Conservation (phyloP, 192 early-diverging fungal species). For the Rhizoclosmatium sp. region DNA sequence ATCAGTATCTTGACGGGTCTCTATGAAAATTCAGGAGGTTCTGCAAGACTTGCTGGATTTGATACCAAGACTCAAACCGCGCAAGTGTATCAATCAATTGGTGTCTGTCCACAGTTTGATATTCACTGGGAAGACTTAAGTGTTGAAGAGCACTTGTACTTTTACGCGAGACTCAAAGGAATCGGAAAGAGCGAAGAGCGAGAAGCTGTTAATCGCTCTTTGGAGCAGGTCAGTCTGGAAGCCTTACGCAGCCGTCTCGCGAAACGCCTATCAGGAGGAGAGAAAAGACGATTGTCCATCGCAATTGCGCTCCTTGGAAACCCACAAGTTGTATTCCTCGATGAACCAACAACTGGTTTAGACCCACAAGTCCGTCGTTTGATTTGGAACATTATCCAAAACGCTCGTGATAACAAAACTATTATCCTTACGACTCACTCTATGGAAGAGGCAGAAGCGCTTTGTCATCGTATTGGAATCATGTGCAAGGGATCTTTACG, state of each 20-base stretch:
- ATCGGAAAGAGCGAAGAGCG: conserved; percentile 49
- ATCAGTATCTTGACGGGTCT: conserved; percentile 78
- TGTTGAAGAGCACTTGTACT: conserved; percentile 73
- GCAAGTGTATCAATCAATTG: conserved; percentile 70
- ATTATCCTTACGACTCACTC: conserved; percentile 69
- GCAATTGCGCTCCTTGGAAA: conserved; percentile 58
- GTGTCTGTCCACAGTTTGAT: conserved; percentile 80
- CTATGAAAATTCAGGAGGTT: conserved; percentile 65
- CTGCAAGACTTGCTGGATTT: conserved; percentile 67
- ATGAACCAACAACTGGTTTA: conserved; percentile 75
- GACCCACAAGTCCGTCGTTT: conserved; percentile 76
- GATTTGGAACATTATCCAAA: conserved; percentile 77
- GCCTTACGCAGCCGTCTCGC: conserved; percentile 61
- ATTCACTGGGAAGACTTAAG: conserved; percentile 81
- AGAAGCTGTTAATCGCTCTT: conserved; percentile 49
- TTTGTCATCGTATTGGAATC: conserved; percentile 79
- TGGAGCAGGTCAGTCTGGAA: conserved; percentile 64
- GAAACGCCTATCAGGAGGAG: conserved; percentile 76
- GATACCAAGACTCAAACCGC: conserved; percentile 62
- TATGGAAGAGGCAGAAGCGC: conserved; percentile 72
- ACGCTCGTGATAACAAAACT: conserved; percentile 65
- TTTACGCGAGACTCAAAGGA: conserved; percentile 80
- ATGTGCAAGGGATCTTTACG: conserved; percentile 80
- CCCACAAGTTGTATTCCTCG: conserved; percentile 63
- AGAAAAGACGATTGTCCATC: conserved; percentile 68